Base-by-base conservation (phyloP, 1,284 basidiomycete species). In the Phlebopus sp. region DNA sequence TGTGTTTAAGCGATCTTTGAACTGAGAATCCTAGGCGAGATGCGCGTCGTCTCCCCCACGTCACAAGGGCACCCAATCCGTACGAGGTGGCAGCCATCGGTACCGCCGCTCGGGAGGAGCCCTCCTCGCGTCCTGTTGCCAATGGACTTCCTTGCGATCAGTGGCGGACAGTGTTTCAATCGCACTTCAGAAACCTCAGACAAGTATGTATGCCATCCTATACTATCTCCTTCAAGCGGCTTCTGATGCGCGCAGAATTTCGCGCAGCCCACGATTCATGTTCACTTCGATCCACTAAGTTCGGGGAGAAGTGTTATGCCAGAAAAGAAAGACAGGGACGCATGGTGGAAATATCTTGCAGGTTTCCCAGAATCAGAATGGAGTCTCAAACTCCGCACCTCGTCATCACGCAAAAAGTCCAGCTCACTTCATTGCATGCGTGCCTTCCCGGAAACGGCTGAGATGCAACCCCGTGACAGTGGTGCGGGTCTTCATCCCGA, bases 271-370 rank as follows among this genome's bases (percentile, higher is more conserved):
- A 82, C 81, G 2, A 77, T 78, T 39, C 68, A 74, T 52, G 72
- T 80, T 45, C 62, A 66, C 34, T 60, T 68, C 3, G 37, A 65
- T 56, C 58, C 64, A 36, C 51, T 60, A 39, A 46, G 56, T 15
- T 49, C 54, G 25, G 42, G 47, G 32, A 64, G 51, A 25, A 75
- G 67, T 51, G 47, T 74, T 29, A 75, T 88, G 54, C 86, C 87
- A 17, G 82, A 86, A 42, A 82, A 76, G 60, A 81, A 78, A 59
- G 79, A 86, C 47, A 74, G 86, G 44, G 83, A 86, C 55, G 65
- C 71, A 14, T 90, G 86, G 87, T 90, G 88, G 87, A 75, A 75
- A n/a, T 90, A 84, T 55, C 64, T 90, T 3, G 68, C 78, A 37
- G 87, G 87, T 21, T 71, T 73, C 54, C 81, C 85, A n/a, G 77